Percentiles rank a stretch among this genome's conserved stretches.
Evolutionary conservation across 2,329 filamentous ascomycete species (phyloP).

Genomic region (Cladophialophora immunda): DNA sequence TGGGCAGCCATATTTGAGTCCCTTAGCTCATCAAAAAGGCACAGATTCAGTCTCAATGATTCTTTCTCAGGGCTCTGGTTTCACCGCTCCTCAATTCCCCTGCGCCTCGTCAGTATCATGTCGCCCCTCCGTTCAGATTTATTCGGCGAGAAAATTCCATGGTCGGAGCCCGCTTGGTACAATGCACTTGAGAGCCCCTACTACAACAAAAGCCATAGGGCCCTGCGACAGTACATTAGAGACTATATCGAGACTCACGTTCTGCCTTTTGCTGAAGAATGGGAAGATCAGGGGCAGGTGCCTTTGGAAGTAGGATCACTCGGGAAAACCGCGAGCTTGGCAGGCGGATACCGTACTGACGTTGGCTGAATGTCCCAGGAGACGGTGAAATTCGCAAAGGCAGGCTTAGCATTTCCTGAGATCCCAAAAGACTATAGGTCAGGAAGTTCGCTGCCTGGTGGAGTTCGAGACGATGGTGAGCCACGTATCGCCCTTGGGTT

Average conservation of each 20-base stretch:
- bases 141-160: too few relatives aligned
- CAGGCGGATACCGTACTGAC: too few relatives aligned
- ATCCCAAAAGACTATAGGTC: background rate
- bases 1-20: too few relatives aligned
- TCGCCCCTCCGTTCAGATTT: too few relatives aligned
- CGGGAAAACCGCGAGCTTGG: too few relatives aligned
- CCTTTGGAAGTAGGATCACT: background rate
- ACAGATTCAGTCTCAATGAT: too few relatives aligned
- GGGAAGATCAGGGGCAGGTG: background rate
- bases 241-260: slow-evolving; percentile 11
- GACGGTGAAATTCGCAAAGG: background rate
- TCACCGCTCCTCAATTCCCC: too few relatives aligned
- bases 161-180: slow-evolving; percentile 13
- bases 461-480: background rate
- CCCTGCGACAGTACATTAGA: background rate
- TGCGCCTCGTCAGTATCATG: too few relatives aligned
- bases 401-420: background rate
- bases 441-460: background rate
- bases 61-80: too few relatives aligned
- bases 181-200: background rate
- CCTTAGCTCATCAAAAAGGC: too few relatives aligned
- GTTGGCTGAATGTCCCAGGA: background rate
- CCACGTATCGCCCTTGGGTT: background rate
- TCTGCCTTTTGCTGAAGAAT: background rate
- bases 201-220: slow-evolving; percentile 2